These are phyloP conservation scores for Sugiyamaella neomexicana DNA, from an alignment of 1,139 yeast species.

Conservation along the genomic window DNA sequence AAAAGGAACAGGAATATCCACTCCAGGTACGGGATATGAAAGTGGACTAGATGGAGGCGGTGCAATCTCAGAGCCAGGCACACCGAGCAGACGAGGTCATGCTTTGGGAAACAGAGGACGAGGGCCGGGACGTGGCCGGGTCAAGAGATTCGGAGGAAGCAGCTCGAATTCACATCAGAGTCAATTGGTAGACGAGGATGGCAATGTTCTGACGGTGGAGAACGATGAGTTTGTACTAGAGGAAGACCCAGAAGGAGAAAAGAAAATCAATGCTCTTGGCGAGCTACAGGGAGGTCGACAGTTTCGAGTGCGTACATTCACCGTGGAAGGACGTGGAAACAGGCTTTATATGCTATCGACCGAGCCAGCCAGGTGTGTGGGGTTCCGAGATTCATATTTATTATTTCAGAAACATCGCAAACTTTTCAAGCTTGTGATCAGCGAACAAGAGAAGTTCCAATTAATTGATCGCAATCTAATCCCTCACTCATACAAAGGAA, in stretches of 20 bases:
- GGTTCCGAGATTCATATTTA: slow-evolving; percentile 89
- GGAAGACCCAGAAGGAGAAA: slow-evolving; percentile 77
- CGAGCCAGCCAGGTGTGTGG: slow-evolving; percentile 93
- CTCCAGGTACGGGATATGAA: slow-evolving; percentile 26
- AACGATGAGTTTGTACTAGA: slow-evolving; percentile 83
- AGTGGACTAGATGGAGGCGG: slow-evolving; percentile 16
- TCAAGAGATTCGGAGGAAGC: slow-evolving; percentile 27
- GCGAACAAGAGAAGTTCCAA: slow-evolving; percentile 78
- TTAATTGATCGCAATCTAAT: slow-evolving; percentile 77
- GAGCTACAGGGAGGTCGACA: slow-evolving; percentile 71
- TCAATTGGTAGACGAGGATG: slow-evolving; percentile 45
- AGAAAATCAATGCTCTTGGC: slow-evolving; percentile 70
- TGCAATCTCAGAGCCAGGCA: slow-evolving; percentile 15
- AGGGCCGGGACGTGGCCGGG: slow-evolving; percentile 27
- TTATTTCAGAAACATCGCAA: slow-evolving; percentile 81
- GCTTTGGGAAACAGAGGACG: slow-evolving; percentile 31
- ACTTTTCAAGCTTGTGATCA: slow-evolving; percentile 70
- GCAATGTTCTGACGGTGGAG: slow-evolving; percentile 53
- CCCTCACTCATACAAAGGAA: slow-evolving; percentile 88
- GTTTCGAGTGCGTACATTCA: slow-evolving; percentile 79
- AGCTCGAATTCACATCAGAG: slow-evolving; percentile 23
- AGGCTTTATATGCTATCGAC: slow-evolving; percentile 86
- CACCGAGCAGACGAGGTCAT: slow-evolving; percentile 20
- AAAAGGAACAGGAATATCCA: slow-evolving; percentile 12
- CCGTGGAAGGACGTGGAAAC: slow-evolving; percentile 70